Conservation (phyloP, 1,139 yeast species). For the Diutina sp. region DNA sequence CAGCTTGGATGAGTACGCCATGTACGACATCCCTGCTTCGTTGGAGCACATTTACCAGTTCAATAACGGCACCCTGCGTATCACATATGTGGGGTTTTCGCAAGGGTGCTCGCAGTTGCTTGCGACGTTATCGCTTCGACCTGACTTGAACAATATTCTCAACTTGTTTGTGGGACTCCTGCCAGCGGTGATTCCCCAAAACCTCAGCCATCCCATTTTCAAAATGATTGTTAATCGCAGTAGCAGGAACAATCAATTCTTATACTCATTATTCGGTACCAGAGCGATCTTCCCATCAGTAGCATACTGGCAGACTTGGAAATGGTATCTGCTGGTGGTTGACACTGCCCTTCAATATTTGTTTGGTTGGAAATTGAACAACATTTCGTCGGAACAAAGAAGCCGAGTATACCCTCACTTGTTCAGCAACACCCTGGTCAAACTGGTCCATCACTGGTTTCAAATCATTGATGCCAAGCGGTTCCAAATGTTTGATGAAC, state of each 20-base stretch:
- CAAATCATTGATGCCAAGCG: slow-evolving; percentile 28
- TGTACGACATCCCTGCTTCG: slow-evolving; percentile 70
- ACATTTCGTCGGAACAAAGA: slow-evolving; percentile 22
- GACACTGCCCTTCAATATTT: slow-evolving; percentile 18
- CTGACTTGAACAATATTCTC: slow-evolving; percentile 19
- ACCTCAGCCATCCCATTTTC: slow-evolving; percentile 25
- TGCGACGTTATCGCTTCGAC: slow-evolving; percentile 28
- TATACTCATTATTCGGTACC: slow-evolving; percentile 26
- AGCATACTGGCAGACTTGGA: slow-evolving; percentile 27
- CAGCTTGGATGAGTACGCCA: slow-evolving; percentile 74
- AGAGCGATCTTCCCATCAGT: slow-evolving; percentile 34
- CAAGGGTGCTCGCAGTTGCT: slow-evolving; percentile 35
- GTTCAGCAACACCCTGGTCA: slow-evolving; percentile 35
- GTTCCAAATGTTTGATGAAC: slow-evolving; percentile 36
- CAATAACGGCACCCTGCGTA: slow-evolving; percentile 5
- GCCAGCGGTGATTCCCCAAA: slow-evolving; percentile 32
- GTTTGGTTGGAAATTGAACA: slow-evolving; percentile 29
- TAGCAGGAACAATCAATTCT: slow-evolving; percentile 14
- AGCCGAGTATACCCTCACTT: slow-evolving; percentile 31
- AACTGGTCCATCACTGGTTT: slow-evolving; percentile 35
- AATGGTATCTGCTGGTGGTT: slow-evolving; percentile 26
- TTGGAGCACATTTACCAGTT: slow-evolving; percentile 43
- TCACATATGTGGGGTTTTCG: slow-evolving; percentile 30
- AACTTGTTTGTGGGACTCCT: slow-evolving; percentile 28
- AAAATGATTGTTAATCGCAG: slow-evolving; percentile 16